Evolutionary conservation across 2,329 filamentous ascomycete genomes (phyloP).

Genomic region (Fonsecaea erecta): DNA sequence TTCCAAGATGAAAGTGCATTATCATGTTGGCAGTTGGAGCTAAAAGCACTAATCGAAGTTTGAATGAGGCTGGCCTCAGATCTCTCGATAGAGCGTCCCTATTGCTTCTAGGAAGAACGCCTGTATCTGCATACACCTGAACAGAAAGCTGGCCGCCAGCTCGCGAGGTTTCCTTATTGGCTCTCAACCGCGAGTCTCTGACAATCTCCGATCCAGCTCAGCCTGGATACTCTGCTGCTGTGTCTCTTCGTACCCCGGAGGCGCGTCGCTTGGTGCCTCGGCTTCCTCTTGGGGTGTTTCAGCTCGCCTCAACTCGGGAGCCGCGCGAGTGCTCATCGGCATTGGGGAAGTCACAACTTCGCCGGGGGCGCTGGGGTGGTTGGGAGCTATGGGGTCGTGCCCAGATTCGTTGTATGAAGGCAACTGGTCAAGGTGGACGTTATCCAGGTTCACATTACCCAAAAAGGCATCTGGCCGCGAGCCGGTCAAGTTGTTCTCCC

Average conservation of each 20-base stretch:
- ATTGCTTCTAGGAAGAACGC: not conserved
- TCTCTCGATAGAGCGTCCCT: not conserved
- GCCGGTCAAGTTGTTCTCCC: slow-evolving; percentile 61
- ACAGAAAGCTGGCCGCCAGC: not conserved
- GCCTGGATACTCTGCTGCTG: slow-evolving; percentile 79
- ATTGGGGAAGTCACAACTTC: slow-evolving; percentile 27
- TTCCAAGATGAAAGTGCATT: not conserved
- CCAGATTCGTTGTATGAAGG: slow-evolving; percentile 78
- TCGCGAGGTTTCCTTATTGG: not conserved
- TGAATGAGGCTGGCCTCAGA: not conserved
- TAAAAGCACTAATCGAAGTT: not conserved
- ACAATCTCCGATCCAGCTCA: slow-evolving; percentile 66
- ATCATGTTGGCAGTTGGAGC: not conserved
- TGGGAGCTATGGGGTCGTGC: slow-evolving; percentile 45
- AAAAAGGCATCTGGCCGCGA: slow-evolving; percentile 42
- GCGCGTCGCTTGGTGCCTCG: slow-evolving; percentile 72
- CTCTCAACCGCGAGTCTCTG: slow-evolving; percentile 18
- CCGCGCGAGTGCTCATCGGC: slow-evolving; percentile 6
- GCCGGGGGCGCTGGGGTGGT: slow-evolving; percentile 26
- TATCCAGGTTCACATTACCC: slow-evolving; percentile 60
- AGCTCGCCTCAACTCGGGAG: slow-evolving; percentile 9
- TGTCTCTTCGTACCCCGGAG: slow-evolving; percentile 88
- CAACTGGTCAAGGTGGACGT: slow-evolving; percentile 80
- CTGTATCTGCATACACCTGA: not conserved
- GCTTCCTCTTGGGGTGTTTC: slow-evolving; percentile 12